Conservation (phyloP, 352 stramenopile genomes). For the Phytophthora hibernalis region DNA sequence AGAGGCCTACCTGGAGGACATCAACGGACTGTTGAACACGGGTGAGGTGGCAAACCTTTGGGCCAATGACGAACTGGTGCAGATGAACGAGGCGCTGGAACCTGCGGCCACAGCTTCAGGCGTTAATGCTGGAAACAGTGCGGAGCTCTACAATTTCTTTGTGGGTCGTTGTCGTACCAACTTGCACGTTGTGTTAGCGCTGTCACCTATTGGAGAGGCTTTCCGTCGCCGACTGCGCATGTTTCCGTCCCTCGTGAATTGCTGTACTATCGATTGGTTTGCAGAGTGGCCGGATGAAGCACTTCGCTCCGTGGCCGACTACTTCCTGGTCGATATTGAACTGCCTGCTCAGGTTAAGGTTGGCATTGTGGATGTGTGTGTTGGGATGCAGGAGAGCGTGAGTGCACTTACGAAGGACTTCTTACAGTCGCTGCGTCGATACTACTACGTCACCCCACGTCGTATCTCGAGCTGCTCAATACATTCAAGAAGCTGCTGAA, state of each 20-base stretch:
- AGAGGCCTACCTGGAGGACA: conserved; percentile 93
- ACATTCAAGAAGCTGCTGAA: conserved; percentile 95
- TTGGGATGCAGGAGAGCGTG: conserved; percentile 95
- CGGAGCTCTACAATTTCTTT: conserved; percentile 93
- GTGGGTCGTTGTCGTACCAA: conserved; percentile 92
- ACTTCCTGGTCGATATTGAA: conserved; percentile 92
- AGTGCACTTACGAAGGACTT: conserved; percentile 85
- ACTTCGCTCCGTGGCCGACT: conserved; percentile 91
- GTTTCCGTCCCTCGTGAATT: conserved; percentile 97
- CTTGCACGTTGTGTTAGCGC: conserved; percentile 93
- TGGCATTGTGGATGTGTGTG: conserved; percentile 94
- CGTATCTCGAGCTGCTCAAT: conserved; percentile 95
- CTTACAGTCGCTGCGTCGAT: conserved; percentile 84
- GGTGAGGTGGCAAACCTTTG: conserved; percentile 94
- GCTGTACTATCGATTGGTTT: conserved; percentile 98
- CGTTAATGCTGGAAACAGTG: conserved; percentile 76
- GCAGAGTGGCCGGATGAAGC: conserved; percentile 95
- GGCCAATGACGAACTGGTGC: conserved; percentile 89
- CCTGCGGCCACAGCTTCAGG: conserved; percentile 59
- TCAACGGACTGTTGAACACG: conserved; percentile 94
- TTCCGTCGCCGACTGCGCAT: conserved; percentile 94
- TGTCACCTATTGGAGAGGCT: conserved; percentile 94
- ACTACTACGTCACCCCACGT: conserved; percentile 97
- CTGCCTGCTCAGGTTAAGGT: conserved; percentile 77
- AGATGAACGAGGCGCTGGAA: conserved; percentile 83